Percentiles rank a stretch among this genome's conserved stretches.
These are phyloP conservation scores for Orbilia brochopaga DNA, from an alignment of 2,329 filamentous ascomycete species.

Conservation along the genomic window DNA sequence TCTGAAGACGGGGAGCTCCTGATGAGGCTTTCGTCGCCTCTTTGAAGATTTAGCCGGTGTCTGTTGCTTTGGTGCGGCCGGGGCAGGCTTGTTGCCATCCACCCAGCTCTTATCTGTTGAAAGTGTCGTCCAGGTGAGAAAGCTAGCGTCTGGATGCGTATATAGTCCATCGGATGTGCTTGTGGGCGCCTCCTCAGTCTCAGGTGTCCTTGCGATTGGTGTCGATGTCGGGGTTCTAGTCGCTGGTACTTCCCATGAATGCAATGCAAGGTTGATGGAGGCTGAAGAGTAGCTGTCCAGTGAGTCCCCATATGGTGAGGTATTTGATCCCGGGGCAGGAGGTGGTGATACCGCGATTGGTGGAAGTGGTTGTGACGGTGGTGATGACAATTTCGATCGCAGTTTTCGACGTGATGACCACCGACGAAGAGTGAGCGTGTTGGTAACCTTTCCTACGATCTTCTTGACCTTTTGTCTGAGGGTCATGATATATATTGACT, in stretches of 20 bases:
- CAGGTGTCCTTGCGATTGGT: not conserved
- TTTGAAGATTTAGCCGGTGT: not conserved
- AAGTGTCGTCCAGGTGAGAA: not conserved
- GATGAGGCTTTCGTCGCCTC: not conserved
- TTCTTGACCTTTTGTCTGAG: constrained; percentile 10
- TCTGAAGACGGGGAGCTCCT: constrained; percentile 5
- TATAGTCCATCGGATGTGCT: not conserved
- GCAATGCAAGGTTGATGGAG: not conserved
- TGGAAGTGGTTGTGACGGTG: too few species aligned
- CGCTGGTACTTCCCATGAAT: not conserved
- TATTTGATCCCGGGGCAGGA: not conserved
- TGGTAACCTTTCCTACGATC: constrained; percentile 6
- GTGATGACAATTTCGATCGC: constrained; percentile 1
- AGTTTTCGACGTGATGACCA: not conserved
- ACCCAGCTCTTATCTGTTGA: constrained; percentile 14
- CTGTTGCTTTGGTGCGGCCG: not conserved
- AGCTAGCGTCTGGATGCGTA: not conserved
- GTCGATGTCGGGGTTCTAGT: not conserved
- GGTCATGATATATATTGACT: too few species aligned
- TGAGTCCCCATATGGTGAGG: not conserved
- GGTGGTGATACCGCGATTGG: not conserved
- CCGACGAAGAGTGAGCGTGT: constrained; percentile 13
- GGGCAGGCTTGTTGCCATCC: not conserved
- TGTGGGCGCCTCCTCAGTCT: not conserved
- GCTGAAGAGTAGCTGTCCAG: not conserved